These are phyloP conservation scores for Diplotaxis tenuifolia DNA, from an alignment of 345 rosid species.

Conservation along the genomic window DNA sequence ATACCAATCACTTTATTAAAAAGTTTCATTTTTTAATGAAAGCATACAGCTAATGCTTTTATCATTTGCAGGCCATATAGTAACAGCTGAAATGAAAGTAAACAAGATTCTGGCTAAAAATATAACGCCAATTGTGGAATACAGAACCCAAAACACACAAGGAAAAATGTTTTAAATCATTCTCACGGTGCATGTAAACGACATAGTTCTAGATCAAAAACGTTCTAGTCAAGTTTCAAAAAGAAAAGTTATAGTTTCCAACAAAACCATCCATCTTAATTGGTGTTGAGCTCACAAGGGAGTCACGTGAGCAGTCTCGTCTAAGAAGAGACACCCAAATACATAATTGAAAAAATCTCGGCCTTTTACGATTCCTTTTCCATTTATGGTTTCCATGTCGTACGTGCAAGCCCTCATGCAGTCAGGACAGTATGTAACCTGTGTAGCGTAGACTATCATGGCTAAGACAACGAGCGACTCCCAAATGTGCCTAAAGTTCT, in stretches of 20 bases:
- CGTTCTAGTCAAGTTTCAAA: too few relatives aligned
- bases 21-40: too few relatives aligned
- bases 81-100: too few relatives aligned
- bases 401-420: constrained; percentile 90
- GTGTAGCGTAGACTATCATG: constrained; percentile 14
- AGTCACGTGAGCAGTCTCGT: constrained; percentile 54
- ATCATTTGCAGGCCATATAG: too few relatives aligned
- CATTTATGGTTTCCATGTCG: constrained; percentile 49
- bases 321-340: constrained; percentile 79
- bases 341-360: constrained; percentile 68
- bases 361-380: constrained; percentile 51
- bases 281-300: constrained; percentile 46
- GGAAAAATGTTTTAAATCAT: background rate
- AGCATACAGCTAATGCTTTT: too few relatives aligned
- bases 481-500: too few relatives aligned
- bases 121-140: too few relatives aligned
- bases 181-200: background rate
- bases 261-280: constrained; percentile 8
- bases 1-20: too few relatives aligned
- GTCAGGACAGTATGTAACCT: constrained; percentile 96
- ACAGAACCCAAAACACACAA: background rate
- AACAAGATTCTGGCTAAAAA: too few relatives aligned
- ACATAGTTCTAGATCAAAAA: background rate
- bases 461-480: background rate
- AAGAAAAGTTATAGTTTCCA: constrained; percentile 7